Percentiles rank a stretch among this genome's conserved stretches.
phyloP scores from a whole-genome alignment of 1,284 basidiomycete genomes.

The Marasmius tenuissimus region DNA sequence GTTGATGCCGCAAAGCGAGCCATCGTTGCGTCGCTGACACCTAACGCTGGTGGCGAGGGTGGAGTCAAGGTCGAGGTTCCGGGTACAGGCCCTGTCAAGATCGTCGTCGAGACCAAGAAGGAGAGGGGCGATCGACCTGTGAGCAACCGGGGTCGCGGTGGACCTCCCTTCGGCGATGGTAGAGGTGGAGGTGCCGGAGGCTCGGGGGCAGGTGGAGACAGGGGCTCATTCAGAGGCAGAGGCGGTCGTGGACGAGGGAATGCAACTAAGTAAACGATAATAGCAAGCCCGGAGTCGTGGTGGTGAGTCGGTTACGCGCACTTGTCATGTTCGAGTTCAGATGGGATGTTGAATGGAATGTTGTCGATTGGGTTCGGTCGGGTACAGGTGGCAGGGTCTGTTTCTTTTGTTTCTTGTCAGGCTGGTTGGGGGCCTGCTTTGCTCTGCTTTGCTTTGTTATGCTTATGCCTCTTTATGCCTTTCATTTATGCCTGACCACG shows the following conservation, averaged over 20 bases:
- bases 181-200: slow-evolving; percentile 30
- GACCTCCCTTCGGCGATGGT: slow-evolving; percentile 34
- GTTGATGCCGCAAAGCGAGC: slow-evolving; percentile 85
- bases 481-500: neutral
- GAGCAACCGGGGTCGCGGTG: slow-evolving; percentile 46
- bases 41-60: slow-evolving; percentile 78
- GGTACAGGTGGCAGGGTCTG: neutral
- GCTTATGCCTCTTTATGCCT: neutral
- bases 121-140: slow-evolving; percentile 78
- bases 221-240: neutral
- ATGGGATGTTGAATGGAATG: neutral
- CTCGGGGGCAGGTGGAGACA: slow-evolving; percentile 3
- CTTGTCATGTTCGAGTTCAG: neutral
- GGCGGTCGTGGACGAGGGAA: neutral
- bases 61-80: slow-evolving; percentile 77
- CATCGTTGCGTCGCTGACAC: slow-evolving; percentile 71
- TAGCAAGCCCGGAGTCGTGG: neutral
- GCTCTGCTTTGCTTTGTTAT: neutral
- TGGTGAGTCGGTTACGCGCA: neutral
- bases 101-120: slow-evolving; percentile 87
- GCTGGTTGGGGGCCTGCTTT: neutral
- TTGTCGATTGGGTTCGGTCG: neutral
- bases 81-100: slow-evolving; percentile 46
- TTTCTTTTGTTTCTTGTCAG: neutral
- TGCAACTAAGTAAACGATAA: neutral